Base-by-base conservation (phyloP, 2,329 filamentous ascomycete genomes). In the Pseudopithomyces chartarum region DNA sequence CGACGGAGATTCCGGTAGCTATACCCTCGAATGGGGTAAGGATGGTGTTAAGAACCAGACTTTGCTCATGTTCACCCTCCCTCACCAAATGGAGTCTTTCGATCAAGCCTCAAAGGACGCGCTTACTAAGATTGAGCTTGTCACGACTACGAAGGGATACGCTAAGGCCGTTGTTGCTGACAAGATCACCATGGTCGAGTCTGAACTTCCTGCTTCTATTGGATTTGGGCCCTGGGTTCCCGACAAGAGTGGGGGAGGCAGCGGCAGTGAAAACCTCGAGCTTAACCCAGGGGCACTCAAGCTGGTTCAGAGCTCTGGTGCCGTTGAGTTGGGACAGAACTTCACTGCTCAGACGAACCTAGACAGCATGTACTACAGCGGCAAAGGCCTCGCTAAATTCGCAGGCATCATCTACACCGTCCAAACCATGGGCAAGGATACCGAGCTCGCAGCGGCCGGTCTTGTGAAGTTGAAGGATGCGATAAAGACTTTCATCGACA, bases 281-380 rank as follows among this genome's bases (percentile, higher is more conserved):
- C 66, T 87, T 5, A 79, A 79, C 1, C 49, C 70, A 3, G 76
- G 32, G 17, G 85, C 86, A 0, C 85, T 87, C 64, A 72, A 80
- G 3, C 78, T 80, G 1, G 88, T 96, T 54, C 80, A 81, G 44
- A 79, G 82, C 7, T 81, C 87, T 8, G 90, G 91, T 0, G 80
- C 82, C 12, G 81, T 82, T 17, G 95, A 99, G 74, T 79, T 97
- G 0, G 83, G 85, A 1, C 88, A 96, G 75, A 84, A 96, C 71
- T 90, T 97, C 73, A 76, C 81, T 26, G 76, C 78, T 0, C 91
- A 97, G 72, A 87, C 88, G 3, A 85, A 95, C 65, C 79, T 93
- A 23, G 85, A 95, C 73, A 97, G 93, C 49, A 96, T 97, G 90
- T 99, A 99, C 76, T 98, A 90, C 75, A 91, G 90, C 67, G 95